Evolutionary conservation across 495 filamentous ascomycete genomes (phyloP).

Genomic region (Neurospora sp.): DNA sequence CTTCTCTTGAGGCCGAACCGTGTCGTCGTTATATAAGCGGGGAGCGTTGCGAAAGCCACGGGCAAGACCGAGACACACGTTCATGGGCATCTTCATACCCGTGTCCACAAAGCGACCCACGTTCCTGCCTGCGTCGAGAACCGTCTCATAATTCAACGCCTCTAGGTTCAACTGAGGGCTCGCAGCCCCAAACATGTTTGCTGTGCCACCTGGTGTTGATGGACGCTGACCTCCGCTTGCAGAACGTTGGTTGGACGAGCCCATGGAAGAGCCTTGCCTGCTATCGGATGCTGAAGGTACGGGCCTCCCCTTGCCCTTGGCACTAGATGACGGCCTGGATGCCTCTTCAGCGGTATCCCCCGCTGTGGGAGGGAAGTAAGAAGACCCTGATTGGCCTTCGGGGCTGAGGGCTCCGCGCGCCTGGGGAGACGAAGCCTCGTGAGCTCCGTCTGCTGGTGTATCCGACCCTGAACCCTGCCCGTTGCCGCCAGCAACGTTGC

Average conservation of each 20-base stretch:
- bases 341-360: not conserved
- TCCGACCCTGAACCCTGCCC: conserved; percentile 1
- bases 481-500: not conserved
- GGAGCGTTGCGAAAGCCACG: conserved; percentile 83
- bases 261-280: not conserved
- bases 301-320: not conserved
- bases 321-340: not conserved
- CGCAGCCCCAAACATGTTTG: not conserved
- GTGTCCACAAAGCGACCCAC: conserved; percentile 58
- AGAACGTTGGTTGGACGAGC: not conserved
- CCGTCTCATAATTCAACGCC: conserved; percentile 40
- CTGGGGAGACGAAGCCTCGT: not conserved
- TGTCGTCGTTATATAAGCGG: conserved; percentile 67
- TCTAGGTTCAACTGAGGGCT: not conserved
- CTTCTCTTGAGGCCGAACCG: conserved; percentile 55
- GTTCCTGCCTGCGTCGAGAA: conserved; percentile 51
- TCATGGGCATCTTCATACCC: conserved; percentile 67
- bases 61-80: conserved; percentile 65
- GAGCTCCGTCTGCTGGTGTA: conserved; percentile 2
- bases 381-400: not conserved
- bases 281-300: not conserved
- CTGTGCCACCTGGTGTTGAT: not conserved
- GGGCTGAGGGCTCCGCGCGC: not conserved
- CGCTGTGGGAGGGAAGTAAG: not conserved
- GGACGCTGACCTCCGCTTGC: not conserved